These are phyloP conservation scores for Ogataea pini DNA, from an alignment of 805 yeast species.

Conservation along the genomic window DNA sequence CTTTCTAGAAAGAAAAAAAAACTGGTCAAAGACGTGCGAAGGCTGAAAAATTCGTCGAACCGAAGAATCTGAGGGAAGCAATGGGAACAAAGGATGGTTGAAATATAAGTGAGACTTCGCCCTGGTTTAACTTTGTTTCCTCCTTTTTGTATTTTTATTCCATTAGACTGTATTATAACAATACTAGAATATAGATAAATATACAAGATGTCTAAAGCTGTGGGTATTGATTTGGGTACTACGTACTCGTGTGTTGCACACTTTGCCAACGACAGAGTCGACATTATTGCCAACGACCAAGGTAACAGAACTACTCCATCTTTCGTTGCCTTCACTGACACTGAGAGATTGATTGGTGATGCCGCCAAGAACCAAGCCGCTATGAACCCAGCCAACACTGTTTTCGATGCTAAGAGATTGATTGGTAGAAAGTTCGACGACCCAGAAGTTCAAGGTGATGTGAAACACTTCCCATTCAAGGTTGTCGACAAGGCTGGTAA, in stretches of 20 bases:
- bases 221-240: slow-evolving; percentile 83
- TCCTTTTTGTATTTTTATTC: not conserved
- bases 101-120: slow-evolving; percentile 1
- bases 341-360: slow-evolving; percentile 93
- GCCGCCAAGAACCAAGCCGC: slow-evolving; percentile 98
- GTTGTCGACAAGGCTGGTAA: slow-evolving; percentile 79
- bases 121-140: not conserved
- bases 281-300: slow-evolving; percentile 95
- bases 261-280: slow-evolving; percentile 88
- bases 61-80: slow-evolving; percentile 10
- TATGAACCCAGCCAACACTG: slow-evolving; percentile 87
- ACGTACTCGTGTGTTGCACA: slow-evolving; percentile 97
- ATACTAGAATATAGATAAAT: slow-evolving; percentile 1
- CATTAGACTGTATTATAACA: not conserved
- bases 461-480: slow-evolving; percentile 91
- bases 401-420: slow-evolving; percentile 88
- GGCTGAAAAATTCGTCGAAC: slow-evolving; percentile 7
- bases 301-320: slow-evolving; percentile 99
- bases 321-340: slow-evolving; percentile 90
- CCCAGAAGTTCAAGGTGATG: slow-evolving; percentile 81
- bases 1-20: slow-evolving; percentile 19
- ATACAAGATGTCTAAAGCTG: slow-evolving; percentile 47
- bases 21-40: slow-evolving; percentile 6
- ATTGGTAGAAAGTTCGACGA: slow-evolving; percentile 87
- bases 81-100: slow-evolving; percentile 2